Evolutionary conservation across 2,329 filamentous ascomycete genomes (phyloP), one percentile per base, ranked within the genome.

Genomic region (Albophoma yamanashiensis): DNA sequence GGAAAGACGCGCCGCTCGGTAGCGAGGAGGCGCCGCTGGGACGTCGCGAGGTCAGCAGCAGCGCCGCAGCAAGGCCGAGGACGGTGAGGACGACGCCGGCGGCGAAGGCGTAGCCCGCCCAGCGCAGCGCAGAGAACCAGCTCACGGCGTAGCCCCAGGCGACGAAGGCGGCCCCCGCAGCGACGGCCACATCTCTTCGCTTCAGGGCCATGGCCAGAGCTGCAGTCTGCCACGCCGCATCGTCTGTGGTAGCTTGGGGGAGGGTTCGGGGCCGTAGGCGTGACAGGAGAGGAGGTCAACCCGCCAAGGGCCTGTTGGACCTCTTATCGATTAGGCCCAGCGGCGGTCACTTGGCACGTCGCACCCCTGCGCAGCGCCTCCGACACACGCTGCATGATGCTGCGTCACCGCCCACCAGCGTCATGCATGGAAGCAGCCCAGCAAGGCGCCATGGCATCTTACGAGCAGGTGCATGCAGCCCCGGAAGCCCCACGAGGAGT

Each of bases 141-240:
- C 89, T 87, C 66, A 91, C 87, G 62, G 88, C 82, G 73, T 92
- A 88, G 63, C 90, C 89, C 93, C 93, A 97, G 71, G 91, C 88
- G 72, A 97, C 79, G 75, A 96, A 91, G 73, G 80, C 82, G 73
- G 82, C 85, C 72, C 88, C 73, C 73, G 81, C 82, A 73, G 86
- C 85, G 74, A 89, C 74, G 72, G 85, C 80, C 74, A 87, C 81
- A 82, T 92, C 82, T 81, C 84, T 85, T 77, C 85, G 84, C 79
- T 85, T 84, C 78, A 91, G 80, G 81, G 84, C 86, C 88, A 89
- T 86, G 75, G 70, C 70, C 72, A 67, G 64, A 66, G 66, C 67
- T 65, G 66, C 67, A 59, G 64, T 65, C 59, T 60, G 58, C 64
- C 60, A 64, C 67, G 63, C 66, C 65, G 67, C 73, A 75, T 75